Evolutionary conservation across 1,139 yeast genomes (phyloP).

Genomic region (Taphrina sp.): DNA sequence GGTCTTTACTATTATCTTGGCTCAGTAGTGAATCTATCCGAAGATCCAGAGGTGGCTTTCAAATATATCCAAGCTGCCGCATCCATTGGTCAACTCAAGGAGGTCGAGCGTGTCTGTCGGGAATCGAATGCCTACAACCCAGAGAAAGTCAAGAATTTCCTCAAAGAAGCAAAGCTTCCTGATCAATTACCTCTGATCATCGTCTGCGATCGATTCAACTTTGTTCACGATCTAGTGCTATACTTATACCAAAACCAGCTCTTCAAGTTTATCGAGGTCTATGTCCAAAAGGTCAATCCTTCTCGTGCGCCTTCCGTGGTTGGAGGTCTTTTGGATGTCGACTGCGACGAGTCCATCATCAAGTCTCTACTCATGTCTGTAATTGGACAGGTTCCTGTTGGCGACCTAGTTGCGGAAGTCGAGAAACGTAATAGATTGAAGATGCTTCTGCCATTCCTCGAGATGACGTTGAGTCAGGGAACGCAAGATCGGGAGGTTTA

Average conservation of each 20-base stretch:
- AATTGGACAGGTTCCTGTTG: slow-evolving; percentile 90
- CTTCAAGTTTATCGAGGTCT: slow-evolving; percentile 93
- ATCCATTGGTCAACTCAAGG: slow-evolving; percentile 81
- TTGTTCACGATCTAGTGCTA: slow-evolving; percentile 87
- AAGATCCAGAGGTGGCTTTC: slow-evolving; percentile 91
- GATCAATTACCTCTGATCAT: slow-evolving; percentile 95
- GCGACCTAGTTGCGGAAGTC: slow-evolving; percentile 84
- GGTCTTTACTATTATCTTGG: slow-evolving; percentile 93
- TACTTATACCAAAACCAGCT: slow-evolving; percentile 92
- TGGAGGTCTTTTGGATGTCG: slow-evolving; percentile 94
- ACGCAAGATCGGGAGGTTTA: slow-evolving; percentile 85
- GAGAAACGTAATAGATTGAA: slow-evolving; percentile 94
- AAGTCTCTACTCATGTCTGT: slow-evolving; percentile 79
- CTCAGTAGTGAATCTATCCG: slow-evolving; percentile 87
- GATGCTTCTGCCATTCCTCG: slow-evolving; percentile 86
- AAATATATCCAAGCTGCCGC: slow-evolving; percentile 96
- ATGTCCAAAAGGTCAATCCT: slow-evolving; percentile 96
- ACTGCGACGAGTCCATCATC: slow-evolving; percentile 88
- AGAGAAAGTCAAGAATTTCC: slow-evolving; percentile 93
- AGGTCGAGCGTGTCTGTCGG: slow-evolving; percentile 91
- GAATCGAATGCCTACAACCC: slow-evolving; percentile 94
- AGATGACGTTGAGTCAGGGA: slow-evolving; percentile 83
- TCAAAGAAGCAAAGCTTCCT: slow-evolving; percentile 88
- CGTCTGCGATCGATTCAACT: slow-evolving; percentile 90
- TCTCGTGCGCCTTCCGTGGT: slow-evolving; percentile 92